Percentiles rank a stretch among this genome's conserved stretches.
Evolutionary conservation across 148 eudicot genomes (phyloP).

Genomic region (Silene conica): DNA sequence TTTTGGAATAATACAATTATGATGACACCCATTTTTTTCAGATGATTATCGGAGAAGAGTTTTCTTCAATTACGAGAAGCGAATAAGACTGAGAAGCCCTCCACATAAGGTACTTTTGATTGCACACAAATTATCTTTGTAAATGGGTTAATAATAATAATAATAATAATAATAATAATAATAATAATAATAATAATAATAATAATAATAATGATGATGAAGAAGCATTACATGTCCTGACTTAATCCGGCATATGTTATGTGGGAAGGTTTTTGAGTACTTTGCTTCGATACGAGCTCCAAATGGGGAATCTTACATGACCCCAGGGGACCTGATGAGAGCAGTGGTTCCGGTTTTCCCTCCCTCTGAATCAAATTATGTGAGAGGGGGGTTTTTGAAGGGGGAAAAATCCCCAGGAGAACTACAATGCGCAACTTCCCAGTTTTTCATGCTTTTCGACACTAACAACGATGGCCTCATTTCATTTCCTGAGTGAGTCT

Average conservation of each 20-base stretch:
- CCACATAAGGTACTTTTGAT: constrained; percentile 66
- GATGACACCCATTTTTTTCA: constrained; percentile 20
- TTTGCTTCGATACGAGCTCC: constrained; percentile 53
- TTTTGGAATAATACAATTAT: neutral
- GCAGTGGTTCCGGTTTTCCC: constrained; percentile 90
- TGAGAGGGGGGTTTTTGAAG: constrained; percentile 61
- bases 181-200: too few relatives aligned
- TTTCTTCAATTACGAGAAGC: constrained; percentile 85
- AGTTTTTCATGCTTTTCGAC: constrained; percentile 91
- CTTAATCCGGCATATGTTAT: neutral
- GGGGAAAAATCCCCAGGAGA: constrained; percentile 60
- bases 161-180: too few relatives aligned
- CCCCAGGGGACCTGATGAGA: constrained; percentile 81
- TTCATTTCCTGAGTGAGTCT: constrained; percentile 77
- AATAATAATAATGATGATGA: too few relatives aligned
- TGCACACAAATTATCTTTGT: neutral
- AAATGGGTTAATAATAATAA: too few relatives aligned
- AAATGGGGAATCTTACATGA: constrained; percentile 67
- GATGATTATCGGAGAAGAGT: constrained; percentile 74
- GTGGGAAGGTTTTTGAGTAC: constrained; percentile 75
- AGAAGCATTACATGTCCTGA: neutral
- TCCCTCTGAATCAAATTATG: constrained; percentile 58
- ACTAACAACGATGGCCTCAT: constrained; percentile 74
- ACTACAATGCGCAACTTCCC: constrained; percentile 63
- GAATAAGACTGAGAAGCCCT: constrained; percentile 63